Conservation (phyloP, 805 yeast species). For the Grigorovia jiainica region DNA sequence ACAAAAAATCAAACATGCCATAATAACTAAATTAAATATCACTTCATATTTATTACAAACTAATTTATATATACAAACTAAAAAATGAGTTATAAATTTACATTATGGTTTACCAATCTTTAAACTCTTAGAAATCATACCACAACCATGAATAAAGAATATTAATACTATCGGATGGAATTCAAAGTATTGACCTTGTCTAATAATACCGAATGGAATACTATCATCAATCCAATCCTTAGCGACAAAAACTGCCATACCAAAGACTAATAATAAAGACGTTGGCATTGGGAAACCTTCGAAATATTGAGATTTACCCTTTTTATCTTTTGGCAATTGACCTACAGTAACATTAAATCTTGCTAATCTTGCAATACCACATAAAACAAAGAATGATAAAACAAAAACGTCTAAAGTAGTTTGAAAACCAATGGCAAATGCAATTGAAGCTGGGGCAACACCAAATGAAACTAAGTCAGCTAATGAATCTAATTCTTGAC, state of each 20-base stretch:
- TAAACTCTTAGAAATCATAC: constrained; percentile 83
- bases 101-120: constrained; percentile 77
- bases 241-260: constrained; percentile 62
- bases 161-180: constrained; percentile 61
- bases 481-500: constrained; percentile 93
- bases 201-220: constrained; percentile 58
- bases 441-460: constrained; percentile 90
- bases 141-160: constrained; percentile 76
- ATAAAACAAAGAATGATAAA: constrained; percentile 75
- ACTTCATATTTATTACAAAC: too few relatives aligned
- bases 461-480: constrained; percentile 94
- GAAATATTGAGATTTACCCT: constrained; percentile 83
- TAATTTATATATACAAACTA: not conserved
- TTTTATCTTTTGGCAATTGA: constrained; percentile 78
- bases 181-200: constrained; percentile 50
- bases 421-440: constrained; percentile 83
- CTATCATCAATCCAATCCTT: constrained; percentile 38
- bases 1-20: too few relatives aligned
- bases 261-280: constrained; percentile 59
- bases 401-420: constrained; percentile 71
- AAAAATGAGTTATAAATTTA: not conserved
- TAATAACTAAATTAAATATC: too few relatives aligned
- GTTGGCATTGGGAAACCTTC: constrained; percentile 97
- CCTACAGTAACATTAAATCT: constrained; percentile 92
- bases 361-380: constrained; percentile 90